Conservation (phyloP, 148 eudicot genomes). For the Selenicereus undatus region DNA sequence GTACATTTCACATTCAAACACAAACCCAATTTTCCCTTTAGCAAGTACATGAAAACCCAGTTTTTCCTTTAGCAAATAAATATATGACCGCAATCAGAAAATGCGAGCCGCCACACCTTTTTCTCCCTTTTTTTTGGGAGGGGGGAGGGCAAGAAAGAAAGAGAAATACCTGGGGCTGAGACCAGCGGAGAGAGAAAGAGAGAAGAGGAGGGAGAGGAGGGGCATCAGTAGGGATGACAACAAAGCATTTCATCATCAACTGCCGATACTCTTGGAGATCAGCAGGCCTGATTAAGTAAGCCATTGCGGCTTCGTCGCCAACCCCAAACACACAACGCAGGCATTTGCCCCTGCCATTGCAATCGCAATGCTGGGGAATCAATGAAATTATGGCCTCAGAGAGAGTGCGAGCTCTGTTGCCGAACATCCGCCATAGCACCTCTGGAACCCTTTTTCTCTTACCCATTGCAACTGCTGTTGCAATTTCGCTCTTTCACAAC, state of each 20-base stretch:
- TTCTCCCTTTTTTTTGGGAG: no score
- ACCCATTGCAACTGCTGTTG: not conserved
- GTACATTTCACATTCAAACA: not conserved
- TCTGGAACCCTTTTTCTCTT: constrained; percentile 48
- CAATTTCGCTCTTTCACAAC: no score
- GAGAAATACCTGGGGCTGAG: constrained; percentile 47
- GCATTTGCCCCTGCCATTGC: constrained; percentile 40
- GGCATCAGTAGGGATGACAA: constrained; percentile 49
- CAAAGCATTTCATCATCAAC: constrained; percentile 55
- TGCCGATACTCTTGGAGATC: constrained; percentile 53
- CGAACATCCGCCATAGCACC: constrained; percentile 54
- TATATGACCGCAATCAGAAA: no score
- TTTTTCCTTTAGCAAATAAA: no score
- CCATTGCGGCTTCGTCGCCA: constrained; percentile 20
- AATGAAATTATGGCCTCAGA: constrained; percentile 50
- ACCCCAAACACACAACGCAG: constrained; percentile 42
- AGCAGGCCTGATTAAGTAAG: constrained; percentile 40
- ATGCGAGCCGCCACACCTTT: no score
- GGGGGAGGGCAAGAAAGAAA: no score
- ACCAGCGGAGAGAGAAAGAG: constrained; percentile 39
- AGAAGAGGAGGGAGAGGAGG: constrained; percentile 38
- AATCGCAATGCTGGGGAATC: constrained; percentile 41
- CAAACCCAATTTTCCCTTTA: not conserved
- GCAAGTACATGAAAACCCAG: no score
- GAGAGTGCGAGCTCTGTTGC: constrained; percentile 44